A percentile compares a stretch with the other conserved stretches of the same genome.
These are phyloP conservation scores for Triticum urartu DNA, from an alignment of 176 grass and related monocot species.

Conservation along the genomic window DNA sequence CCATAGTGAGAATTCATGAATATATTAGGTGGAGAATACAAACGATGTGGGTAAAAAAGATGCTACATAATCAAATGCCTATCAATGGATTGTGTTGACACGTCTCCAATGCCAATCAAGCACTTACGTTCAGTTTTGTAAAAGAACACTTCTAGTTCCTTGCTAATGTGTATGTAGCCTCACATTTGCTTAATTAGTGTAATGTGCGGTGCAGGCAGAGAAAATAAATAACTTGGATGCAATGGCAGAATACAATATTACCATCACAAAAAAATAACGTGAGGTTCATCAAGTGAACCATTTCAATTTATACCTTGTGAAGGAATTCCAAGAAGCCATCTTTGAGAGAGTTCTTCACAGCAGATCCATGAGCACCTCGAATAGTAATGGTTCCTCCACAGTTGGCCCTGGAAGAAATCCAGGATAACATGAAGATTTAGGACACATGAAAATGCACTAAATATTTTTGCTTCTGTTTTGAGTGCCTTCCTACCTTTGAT, in stretches of 20 bases:
- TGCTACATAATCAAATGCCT: background rate
- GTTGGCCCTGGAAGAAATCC: constrained; percentile 40
- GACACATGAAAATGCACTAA: background rate
- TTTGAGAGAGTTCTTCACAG: constrained; percentile 53
- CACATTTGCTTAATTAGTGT: background rate
- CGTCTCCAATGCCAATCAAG: constrained; percentile 11
- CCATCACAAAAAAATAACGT: background rate
- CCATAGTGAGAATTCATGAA: background rate
- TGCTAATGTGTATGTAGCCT: background rate
- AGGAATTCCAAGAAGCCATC: constrained; percentile 88
- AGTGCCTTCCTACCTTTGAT: constrained; percentile 51
- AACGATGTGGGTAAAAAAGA: background rate
- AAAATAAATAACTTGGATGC: background rate
- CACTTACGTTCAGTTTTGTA: background rate
- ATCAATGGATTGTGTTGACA: background rate
- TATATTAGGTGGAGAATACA: background rate
- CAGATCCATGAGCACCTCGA: constrained; percentile 53
- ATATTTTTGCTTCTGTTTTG: constrained; percentile 14
- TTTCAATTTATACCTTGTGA: constrained; percentile 66
- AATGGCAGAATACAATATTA: background rate
- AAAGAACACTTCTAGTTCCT: background rate
- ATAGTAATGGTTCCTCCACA: constrained; percentile 72
- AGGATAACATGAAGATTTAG: background rate
- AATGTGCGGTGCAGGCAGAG: background rate
- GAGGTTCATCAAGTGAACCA: background rate